Percentiles rank a stretch among this genome's conserved stretches.
These are phyloP conservation scores for Ballota nigra DNA, from an alignment of 257 asterid species.

Conservation along the genomic window DNA sequence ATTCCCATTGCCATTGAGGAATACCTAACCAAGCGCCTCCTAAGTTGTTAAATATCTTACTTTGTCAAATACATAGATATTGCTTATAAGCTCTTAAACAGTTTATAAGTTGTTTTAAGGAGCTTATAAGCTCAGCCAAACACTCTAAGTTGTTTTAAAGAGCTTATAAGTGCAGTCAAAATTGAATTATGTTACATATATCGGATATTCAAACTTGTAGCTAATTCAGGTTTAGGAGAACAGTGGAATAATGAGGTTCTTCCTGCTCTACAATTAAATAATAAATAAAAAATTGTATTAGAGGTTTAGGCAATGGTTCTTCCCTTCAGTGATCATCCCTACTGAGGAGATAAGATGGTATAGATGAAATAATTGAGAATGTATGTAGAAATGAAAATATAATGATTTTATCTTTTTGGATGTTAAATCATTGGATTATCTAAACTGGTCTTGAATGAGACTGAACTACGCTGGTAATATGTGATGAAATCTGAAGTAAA, in stretches of 20 bases:
- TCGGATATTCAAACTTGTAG: background rate
- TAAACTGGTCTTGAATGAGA: background rate
- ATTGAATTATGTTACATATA: background rate
- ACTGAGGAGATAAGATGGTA: conserved; percentile 1
- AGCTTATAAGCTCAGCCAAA: too few species aligned
- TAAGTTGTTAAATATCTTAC: too few species aligned
- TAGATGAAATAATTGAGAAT: background rate
- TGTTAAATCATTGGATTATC: background rate
- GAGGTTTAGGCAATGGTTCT: background rate
- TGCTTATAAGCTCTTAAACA: too few species aligned
- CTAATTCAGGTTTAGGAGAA: background rate
- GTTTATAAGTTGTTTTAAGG: too few species aligned
- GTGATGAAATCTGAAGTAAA: conserved; percentile 10
- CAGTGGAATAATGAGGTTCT: background rate
- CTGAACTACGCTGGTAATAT: conserved; percentile 7
- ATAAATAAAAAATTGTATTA: background rate
- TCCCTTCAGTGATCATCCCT: background rate
- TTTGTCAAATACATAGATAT: too few species aligned
- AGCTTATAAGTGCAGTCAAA: too few species aligned
- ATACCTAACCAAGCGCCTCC: too few species aligned
- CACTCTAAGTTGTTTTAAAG: too few species aligned
- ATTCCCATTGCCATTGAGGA: too few species aligned
- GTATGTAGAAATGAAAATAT: background rate
- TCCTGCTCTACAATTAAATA: background rate
- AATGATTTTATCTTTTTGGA: background rate